phyloP scores from a whole-genome alignment of 148 eudicot species.

The Camellia lanceoleosa region DNA sequence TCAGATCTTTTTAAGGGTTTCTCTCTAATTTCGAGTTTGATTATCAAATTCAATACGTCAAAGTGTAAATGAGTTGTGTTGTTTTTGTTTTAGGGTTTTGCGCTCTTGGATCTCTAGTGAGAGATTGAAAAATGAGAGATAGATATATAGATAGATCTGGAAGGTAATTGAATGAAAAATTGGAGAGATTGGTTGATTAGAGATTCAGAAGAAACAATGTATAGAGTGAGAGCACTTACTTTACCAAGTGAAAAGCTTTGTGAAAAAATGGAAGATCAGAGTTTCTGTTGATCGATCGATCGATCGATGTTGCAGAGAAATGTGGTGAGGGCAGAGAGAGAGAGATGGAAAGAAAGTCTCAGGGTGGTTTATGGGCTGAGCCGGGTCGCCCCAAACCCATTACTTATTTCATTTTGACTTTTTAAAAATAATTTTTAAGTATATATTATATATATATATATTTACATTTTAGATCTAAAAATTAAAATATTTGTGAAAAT shows the following conservation, averaged over 20 bases:
- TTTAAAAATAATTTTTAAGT: no score
- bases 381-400: no score
- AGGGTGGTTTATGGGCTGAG: no score
- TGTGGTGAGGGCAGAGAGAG: neutral
- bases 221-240: constrained; percentile 3
- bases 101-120: neutral
- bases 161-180: neutral
- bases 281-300: neutral
- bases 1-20: neutral
- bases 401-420: no score
- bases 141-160: neutral
- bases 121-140: neutral
- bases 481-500: no score
- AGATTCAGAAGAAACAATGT: neutral
- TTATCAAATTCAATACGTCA: neutral
- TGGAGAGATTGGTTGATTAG: neutral
- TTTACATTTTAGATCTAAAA: no score
- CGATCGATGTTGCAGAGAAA: constrained; percentile 8
- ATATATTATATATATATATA: no score
- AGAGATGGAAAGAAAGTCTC: no score
- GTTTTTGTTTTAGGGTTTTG: neutral
- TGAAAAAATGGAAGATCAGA: neutral
- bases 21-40: neutral
- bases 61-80: neutral
- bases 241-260: neutral